Evolutionary conservation across 352 stramenopile genomes (phyloP).

Genomic region (Pythium guiyangense): DNA sequence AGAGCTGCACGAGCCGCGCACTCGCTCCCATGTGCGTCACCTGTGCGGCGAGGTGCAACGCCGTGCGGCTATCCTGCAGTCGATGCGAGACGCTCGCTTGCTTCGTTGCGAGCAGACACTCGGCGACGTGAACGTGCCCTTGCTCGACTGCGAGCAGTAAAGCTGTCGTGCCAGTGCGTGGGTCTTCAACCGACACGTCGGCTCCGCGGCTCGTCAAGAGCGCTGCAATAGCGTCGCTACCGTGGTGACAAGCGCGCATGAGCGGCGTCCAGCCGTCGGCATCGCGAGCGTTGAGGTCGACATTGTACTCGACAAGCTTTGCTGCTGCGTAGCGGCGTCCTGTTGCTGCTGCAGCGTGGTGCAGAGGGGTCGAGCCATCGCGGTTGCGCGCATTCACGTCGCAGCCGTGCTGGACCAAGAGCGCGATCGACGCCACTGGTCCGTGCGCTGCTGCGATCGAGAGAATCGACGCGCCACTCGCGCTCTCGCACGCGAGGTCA

Average conservation of each 20-base stretch:
- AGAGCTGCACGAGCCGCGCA: background rate
- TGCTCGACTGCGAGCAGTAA: conserved; percentile 3
- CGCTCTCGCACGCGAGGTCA: background rate
- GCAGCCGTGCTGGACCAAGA: conserved; percentile 1
- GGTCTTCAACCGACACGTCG: background rate
- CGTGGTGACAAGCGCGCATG: conserved; percentile 1
- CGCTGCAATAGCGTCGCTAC: background rate
- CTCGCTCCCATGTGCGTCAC: background rate
- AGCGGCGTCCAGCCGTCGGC: background rate
- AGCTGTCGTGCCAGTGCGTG: conserved; percentile 1
- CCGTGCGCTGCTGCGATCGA: conserved; percentile 1
- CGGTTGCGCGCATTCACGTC: background rate
- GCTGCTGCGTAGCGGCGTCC: background rate
- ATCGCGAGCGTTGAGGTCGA: background rate
- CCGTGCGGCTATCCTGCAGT: conserved; percentile 1
- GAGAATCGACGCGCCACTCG: background rate
- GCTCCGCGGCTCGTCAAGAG: background rate
- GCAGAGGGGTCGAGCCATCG: background rate
- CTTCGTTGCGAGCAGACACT: background rate
- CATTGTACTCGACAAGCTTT: conserved; percentile 2
- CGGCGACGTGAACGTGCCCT: background rate
- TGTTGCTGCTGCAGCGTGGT: background rate
- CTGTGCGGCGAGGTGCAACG: conserved; percentile 1
- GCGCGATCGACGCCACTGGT: background rate
- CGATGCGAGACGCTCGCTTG: background rate